Evolutionary conservation across 441 rosid genomes (phyloP), one percentile per base, ranked within the genome.

Genomic region (Gossypium davidsonii): DNA sequence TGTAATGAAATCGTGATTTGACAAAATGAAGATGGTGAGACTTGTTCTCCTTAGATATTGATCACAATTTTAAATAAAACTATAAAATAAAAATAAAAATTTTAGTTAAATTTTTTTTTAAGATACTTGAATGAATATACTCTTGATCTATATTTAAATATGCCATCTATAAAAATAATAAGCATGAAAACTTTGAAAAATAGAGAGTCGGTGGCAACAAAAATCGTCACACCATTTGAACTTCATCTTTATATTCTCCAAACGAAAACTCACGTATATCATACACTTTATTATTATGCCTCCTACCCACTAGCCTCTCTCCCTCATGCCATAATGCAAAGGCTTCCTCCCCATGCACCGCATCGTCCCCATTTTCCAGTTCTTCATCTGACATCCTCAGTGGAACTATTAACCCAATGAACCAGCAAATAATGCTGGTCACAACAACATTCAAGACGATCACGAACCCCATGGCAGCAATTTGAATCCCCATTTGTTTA

Each of bases 391-490:
- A 57, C 62, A 78, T 34, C 71, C 82, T 80, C 1, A 84, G 65
- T 0, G 88, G 89, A 48, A 84, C 80, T 1, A 79, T 4, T 3
- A 79, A 28, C 42, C 69, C 15, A 0, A 81, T 46, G 1, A 85
- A 10, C 78, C 65, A 71, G 77, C 93, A 84, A 28, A 84, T 78
- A 18, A 85, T 25, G 73, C 79, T 86, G 0, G 93, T 89, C 18
- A 68, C 26, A 4, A 76, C 67, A 9, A 84, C 67, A 61, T 87
- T 89, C 55, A 83, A 77, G 10, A 76, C 72, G 3, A 71, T 26
- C 12, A 87, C 79, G 56, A 84, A 85, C 1, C 12, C 0, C 53
- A 83, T 60, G 5, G 84, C 87, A 0, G 15, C 51, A 0, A 85
- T 1, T 59, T 84, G 89, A 46, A 77, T 56, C 49, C 76, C 79